Evolutionary conservation across 2,329 filamentous ascomycete species (phyloP).

Genomic region (Epichloe bromicola): DNA sequence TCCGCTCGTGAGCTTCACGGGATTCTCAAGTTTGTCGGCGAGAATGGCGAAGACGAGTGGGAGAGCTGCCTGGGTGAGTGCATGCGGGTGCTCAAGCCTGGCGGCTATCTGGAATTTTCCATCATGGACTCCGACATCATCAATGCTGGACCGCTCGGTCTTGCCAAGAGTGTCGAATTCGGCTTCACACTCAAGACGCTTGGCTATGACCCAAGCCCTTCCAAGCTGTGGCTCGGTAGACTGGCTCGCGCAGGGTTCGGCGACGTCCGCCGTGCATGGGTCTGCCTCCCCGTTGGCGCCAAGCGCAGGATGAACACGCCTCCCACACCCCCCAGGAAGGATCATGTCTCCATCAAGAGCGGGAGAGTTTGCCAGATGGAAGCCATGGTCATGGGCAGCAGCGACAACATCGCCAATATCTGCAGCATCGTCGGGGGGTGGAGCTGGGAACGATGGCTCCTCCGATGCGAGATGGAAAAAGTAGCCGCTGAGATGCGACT

Average conservation of each 20-base stretch:
- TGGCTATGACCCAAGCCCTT: slow-evolving; percentile 78
- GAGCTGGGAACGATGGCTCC: slow-evolving; percentile 93
- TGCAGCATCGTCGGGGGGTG: slow-evolving; percentile 75
- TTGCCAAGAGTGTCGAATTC: slow-evolving; percentile 83
- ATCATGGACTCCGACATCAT: slow-evolving; percentile 84
- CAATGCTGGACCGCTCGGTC: slow-evolving; percentile 65
- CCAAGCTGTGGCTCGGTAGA: slow-evolving; percentile 65
- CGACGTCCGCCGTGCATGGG: slow-evolving; percentile 75
- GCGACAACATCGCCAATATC: slow-evolving; percentile 58
- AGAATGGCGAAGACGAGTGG: slow-evolving; percentile 70
- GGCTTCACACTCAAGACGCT: slow-evolving; percentile 78
- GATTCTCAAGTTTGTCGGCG: slow-evolving; percentile 60
- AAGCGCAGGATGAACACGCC: slow-evolving; percentile 19
- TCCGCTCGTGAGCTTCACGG: slow-evolving; percentile 79
- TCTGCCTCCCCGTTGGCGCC: slow-evolving; percentile 71
- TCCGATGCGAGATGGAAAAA: slow-evolving; percentile 76
- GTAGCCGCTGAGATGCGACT: slow-evolving; percentile 51
- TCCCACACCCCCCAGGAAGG: slow-evolving; percentile 19
- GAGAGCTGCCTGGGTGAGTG: slow-evolving; percentile 75
- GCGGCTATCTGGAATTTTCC: slow-evolving; percentile 83
- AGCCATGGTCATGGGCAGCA: slow-evolving; percentile 52
- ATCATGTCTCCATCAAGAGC: slow-evolving; percentile 26
- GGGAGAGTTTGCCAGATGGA: slow-evolving; percentile 41
- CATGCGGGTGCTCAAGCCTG: slow-evolving; percentile 81
- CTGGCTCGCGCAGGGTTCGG: slow-evolving; percentile 64